Percentiles rank a stretch among this genome's conserved stretches.
phyloP scores from a whole-genome alignment of 805 yeast genomes.

The Sugiyamaella qingdaonensis region DNA sequence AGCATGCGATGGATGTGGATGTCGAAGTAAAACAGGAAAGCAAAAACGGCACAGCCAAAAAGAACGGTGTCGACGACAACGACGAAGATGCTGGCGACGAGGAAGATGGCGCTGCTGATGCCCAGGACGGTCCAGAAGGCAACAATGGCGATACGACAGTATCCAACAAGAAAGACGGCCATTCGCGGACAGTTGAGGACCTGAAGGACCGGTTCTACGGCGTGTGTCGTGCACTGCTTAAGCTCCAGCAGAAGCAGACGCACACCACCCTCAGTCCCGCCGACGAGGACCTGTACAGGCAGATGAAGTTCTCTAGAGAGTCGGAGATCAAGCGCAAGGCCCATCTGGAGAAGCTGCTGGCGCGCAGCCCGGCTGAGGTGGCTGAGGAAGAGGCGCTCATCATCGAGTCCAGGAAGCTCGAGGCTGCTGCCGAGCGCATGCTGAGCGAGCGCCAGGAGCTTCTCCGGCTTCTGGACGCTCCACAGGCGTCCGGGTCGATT shows the following conservation, averaged over 20 bases:
- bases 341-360: constrained; percentile 69
- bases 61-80: constrained; percentile 4
- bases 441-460: constrained; percentile 75
- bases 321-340: constrained; percentile 77
- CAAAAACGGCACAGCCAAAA: neutral
- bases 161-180: neutral
- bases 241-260: constrained; percentile 38
- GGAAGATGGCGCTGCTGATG: neutral
- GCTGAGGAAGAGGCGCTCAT: constrained; percentile 96
- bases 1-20: constrained; percentile 3
- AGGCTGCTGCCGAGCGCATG: constrained; percentile 86
- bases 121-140: neutral
- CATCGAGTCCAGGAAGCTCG: constrained; percentile 88
- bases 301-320: constrained; percentile 62
- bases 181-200: constrained; percentile 61
- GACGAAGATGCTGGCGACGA: neutral
- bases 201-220: constrained; percentile 76
- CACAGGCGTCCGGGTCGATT: constrained; percentile 66
- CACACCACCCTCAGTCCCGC: constrained; percentile 33
- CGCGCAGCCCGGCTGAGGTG: constrained; percentile 90
- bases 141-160: neutral
- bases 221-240: constrained; percentile 55
- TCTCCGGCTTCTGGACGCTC: constrained; percentile 77
- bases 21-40: neutral
- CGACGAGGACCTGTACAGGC: constrained; percentile 54